Base-by-base conservation (phyloP, 2,329 filamentous ascomycete species). In the Fusarium torreyae region DNA sequence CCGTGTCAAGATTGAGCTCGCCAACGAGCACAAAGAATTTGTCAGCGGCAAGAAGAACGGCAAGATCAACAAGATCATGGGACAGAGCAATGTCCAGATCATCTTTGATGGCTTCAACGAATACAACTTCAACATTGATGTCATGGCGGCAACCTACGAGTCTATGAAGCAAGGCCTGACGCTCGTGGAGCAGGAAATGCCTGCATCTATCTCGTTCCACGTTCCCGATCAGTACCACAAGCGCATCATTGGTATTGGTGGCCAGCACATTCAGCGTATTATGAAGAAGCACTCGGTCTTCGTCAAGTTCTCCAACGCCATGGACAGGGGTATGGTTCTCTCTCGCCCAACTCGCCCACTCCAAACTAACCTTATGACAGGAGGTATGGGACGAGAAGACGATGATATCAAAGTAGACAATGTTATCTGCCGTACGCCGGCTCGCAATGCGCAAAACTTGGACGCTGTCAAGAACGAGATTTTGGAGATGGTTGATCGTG, bases 11-110 rank as follows among this genome's bases (percentile, higher is more conserved):
- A 97, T 99, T 68, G 96, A 99, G 84, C 91, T 99, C 58, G 96
- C 96, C 76, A 98, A 98, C 77, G 96, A 99, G 83, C 96, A 99
- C 85, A 99, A 99, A 81, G 96, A 99, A 77, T 99, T 99, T 78
- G 96, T 99, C 59, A 98, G 94, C 74, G 96, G 96, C 73, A 99
- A 99, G 86, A 99, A 99, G 86, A 99, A 99, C 75, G 96, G 96
- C 81, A 99, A 99, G 84, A 99, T 99, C 81, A 99, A 99, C 86
- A 99, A 99, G 86, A 99, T 99, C 76, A 99, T 99, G 96, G 96
- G 95, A 24, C 95, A 98, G 81, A 98, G 94, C 86, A 98, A 97
- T 74, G 96, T 99, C 14, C 96, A 99, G 81, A 98, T 99, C 76
- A 95, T 99, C 68, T 99, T 99, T 73, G 96, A 99, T 78, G 94